Evolutionary conservation across 1,284 basidiomycete species (phyloP).

Genomic region (Irpex lacteus): DNA sequence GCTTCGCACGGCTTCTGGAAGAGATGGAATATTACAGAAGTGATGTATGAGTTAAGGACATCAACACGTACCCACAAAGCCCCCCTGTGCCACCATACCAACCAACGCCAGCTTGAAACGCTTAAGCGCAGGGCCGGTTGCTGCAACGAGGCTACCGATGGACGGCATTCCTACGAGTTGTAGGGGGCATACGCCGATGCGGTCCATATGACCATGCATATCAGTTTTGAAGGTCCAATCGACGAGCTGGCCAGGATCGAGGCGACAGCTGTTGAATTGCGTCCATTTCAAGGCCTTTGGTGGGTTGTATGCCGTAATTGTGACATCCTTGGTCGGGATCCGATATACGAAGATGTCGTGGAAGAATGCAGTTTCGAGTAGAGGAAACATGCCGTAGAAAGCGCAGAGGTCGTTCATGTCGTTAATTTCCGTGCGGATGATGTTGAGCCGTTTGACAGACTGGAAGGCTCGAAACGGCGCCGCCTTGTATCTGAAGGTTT

Average conservation of each 20-base stretch:
- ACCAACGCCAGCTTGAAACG: conserved; percentile 15
- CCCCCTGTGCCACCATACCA: conserved; percentile 10
- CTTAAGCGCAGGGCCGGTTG: conserved; percentile 12
- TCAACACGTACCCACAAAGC: conserved; percentile 13
- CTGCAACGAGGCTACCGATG: conserved; percentile 3
- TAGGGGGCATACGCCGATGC: conserved; percentile 13
- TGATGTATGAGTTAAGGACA: not conserved
- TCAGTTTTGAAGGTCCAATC: conserved; percentile 12
- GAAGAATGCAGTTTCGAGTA: conserved; percentile 10
- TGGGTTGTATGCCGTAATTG: not conserved
- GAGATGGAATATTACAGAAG: not conserved
- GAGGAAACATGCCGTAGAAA: conserved; percentile 11
- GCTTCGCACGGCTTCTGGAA: not conserved
- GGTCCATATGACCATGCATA: conserved; percentile 6
- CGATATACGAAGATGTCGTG: conserved; percentile 15
- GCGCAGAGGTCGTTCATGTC: conserved; percentile 13
- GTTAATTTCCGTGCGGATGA: conserved; percentile 13
- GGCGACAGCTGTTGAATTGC: conserved; percentile 13
- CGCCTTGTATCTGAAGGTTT: conserved; percentile 9
- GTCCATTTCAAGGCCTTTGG: conserved; percentile 4
- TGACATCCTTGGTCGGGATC: not conserved
- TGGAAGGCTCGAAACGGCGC: conserved; percentile 11
- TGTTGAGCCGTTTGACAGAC: conserved; percentile 8
- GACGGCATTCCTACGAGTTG: conserved; percentile 12
- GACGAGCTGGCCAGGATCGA: conserved; percentile 11